A percentile compares a stretch with the other conserved stretches of the same genome.
phyloP scores from a whole-genome alignment of 805 yeast genomes.

The Myxozyma melibiosi region DNA sequence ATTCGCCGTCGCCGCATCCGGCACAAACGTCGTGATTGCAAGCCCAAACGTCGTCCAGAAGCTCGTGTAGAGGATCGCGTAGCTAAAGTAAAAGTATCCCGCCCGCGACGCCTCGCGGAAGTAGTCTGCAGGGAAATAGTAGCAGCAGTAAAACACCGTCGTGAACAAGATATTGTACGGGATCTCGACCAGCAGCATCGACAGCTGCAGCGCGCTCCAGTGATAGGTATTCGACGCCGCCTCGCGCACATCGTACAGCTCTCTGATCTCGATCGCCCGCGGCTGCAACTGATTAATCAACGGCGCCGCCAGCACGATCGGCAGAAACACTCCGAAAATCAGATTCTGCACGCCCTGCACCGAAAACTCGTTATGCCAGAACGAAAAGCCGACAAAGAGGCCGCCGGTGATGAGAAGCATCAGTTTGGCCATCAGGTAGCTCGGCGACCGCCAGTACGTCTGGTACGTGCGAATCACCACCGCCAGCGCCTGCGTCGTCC shows the following conservation, averaged over 20 bases:
- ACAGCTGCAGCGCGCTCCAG: slow-evolving; percentile 61
- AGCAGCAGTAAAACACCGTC: slow-evolving; percentile 56
- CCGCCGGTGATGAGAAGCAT: slow-evolving; percentile 54
- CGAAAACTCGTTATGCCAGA: slow-evolving; percentile 57
- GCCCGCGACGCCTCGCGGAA: slow-evolving; percentile 48
- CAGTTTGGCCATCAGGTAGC: slow-evolving; percentile 63
- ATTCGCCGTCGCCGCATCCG: slow-evolving; percentile 68
- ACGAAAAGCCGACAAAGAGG: slow-evolving; percentile 71
- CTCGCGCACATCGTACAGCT: slow-evolving; percentile 70
- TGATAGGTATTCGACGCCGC: slow-evolving; percentile 71
- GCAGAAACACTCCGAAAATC: slow-evolving; percentile 59
- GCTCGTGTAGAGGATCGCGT: slow-evolving; percentile 53
- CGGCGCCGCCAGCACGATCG: slow-evolving; percentile 60
- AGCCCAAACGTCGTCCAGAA: slow-evolving; percentile 57
- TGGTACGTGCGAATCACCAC: slow-evolving; percentile 49
- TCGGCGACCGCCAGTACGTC: slow-evolving; percentile 62
- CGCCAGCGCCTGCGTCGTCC: slow-evolving; percentile 48
- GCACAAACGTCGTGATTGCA: slow-evolving; percentile 59
- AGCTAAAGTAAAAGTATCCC: slow-evolving; percentile 52
- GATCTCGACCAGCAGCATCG: slow-evolving; percentile 59
- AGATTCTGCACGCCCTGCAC: slow-evolving; percentile 60
- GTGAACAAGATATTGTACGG: slow-evolving; percentile 58
- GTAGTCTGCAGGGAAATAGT: slow-evolving; percentile 54
- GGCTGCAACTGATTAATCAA: slow-evolving; percentile 64
- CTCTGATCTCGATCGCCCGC: slow-evolving; percentile 59